Percentiles rank a stretch among this genome's conserved stretches.
Conservation (phyloP, 202 grass and related monocot genomes). For the Setaria italica region DNA sequence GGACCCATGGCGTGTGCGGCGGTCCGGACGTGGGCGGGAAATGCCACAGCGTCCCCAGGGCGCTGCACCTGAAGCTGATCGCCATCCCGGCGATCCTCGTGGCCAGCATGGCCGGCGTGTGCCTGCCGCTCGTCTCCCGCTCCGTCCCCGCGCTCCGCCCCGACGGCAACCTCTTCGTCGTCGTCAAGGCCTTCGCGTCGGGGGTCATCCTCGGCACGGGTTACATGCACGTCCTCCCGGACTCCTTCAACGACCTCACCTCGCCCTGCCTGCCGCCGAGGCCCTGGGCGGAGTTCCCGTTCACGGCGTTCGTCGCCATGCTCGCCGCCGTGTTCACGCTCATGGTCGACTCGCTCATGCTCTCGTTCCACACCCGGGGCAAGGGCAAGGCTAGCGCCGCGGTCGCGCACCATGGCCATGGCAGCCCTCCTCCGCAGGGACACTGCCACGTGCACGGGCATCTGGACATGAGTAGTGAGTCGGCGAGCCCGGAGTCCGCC, state of each 20-base stretch:
- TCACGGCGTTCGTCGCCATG: constrained; percentile 82
- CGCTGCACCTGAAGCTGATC: constrained; percentile 78
- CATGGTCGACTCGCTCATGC: constrained; percentile 77
- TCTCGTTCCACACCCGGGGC: constrained; percentile 58
- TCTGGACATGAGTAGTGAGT: background rate
- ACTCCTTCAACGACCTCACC: constrained; percentile 52
- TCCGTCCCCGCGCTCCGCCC: constrained; percentile 69
- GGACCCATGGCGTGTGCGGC: background rate
- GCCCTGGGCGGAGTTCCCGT: constrained; percentile 53
- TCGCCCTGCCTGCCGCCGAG: background rate
- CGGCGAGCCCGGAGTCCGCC: background rate
- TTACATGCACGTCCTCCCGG: constrained; percentile 84
- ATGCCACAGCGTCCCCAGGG: constrained; percentile 66
- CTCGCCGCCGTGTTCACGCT: constrained; percentile 69
- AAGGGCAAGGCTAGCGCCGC: background rate
- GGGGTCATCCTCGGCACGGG: constrained; percentile 88
- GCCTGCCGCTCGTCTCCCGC: constrained; percentile 71
- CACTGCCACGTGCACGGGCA: background rate
- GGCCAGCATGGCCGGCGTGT: constrained; percentile 64
- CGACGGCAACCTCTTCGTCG: constrained; percentile 65
- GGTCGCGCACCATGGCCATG: constrained; percentile 43
- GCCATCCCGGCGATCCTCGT: constrained; percentile 63
- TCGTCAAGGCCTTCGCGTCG: constrained; percentile 85
- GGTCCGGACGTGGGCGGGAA: background rate
- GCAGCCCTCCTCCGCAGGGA: constrained; percentile 10